A percentile compares a stretch with the other conserved stretches of the same genome.
Evolutionary conservation across 495 filamentous ascomycete genomes (phyloP).

Genomic region (Rhizodiscina lignyota): DNA sequence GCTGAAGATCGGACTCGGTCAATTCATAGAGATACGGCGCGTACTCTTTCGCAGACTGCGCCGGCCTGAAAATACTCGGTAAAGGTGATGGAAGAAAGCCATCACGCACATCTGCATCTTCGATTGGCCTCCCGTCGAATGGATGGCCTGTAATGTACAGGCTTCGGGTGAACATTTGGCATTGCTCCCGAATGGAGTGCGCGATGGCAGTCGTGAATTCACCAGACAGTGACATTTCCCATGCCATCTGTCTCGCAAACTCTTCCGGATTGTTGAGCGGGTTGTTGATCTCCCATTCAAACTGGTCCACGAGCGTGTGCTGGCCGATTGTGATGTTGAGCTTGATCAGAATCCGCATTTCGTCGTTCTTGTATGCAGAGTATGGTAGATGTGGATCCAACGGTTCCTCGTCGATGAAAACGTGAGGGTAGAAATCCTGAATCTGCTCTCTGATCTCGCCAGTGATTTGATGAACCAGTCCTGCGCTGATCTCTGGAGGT

Average conservation of each 20-base stretch:
- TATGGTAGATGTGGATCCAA: constrained; percentile 84
- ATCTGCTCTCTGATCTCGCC: constrained; percentile 79
- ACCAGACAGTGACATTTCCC: constrained; percentile 79
- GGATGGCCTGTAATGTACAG: constrained; percentile 86
- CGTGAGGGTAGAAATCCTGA: constrained; percentile 79
- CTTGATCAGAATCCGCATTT: constrained; percentile 92
- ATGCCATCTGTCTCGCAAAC: constrained; percentile 76
- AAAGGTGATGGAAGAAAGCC: constrained; percentile 80
- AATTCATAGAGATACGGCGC: constrained; percentile 87
- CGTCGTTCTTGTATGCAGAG: constrained; percentile 90
- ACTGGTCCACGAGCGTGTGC: constrained; percentile 89
- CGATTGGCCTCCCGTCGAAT: constrained; percentile 85
- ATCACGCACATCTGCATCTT: constrained; percentile 71
- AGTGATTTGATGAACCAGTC: constrained; percentile 58
- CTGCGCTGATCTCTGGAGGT: constrained; percentile 41
- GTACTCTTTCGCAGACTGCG: constrained; percentile 82
- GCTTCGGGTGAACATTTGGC: constrained; percentile 82
- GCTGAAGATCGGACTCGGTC: constrained; percentile 73
- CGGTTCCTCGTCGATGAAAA: constrained; percentile 76
- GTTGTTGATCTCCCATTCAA: constrained; percentile 98
- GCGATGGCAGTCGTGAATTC: constrained; percentile 97
- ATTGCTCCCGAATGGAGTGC: constrained; percentile 90
- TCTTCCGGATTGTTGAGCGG: constrained; percentile 83
- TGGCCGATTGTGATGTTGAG: constrained; percentile 95
- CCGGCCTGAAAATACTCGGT: constrained; percentile 66